phyloP scores from a whole-genome alignment of 495 filamentous ascomycete species.

The Neurospora sp. region DNA sequence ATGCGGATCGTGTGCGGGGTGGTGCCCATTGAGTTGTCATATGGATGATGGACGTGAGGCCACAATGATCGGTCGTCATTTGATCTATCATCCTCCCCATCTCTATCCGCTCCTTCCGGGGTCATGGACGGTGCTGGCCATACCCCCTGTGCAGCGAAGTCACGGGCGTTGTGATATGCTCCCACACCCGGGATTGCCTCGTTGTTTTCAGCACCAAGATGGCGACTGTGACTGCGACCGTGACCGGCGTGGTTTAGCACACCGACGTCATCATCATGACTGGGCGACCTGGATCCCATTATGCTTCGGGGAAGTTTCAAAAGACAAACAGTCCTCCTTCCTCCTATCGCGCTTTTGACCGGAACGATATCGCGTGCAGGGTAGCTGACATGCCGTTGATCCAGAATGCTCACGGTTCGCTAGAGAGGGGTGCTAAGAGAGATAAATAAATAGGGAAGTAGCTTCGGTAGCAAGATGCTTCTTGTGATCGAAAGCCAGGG shows the following conservation, averaged over 20 bases:
- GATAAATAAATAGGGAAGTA: not conserved
- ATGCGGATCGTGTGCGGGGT: not conserved
- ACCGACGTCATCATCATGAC: not conserved
- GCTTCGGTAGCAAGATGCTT: not conserved
- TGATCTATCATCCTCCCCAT: not conserved
- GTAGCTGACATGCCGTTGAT: not conserved
- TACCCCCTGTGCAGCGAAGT: not conserved
- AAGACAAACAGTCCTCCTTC: not conserved
- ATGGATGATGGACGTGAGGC: conserved; percentile 4
- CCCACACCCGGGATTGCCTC: not conserved
- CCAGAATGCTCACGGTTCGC: not conserved
- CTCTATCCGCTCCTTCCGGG: not conserved
- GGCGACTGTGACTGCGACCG: not conserved
- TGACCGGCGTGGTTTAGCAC: not conserved
- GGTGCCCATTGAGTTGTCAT: not conserved
- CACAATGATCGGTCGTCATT: not conserved
- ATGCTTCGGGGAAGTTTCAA: not conserved
- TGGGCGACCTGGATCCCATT: not conserved
- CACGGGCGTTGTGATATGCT: not conserved
- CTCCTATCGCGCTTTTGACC: not conserved
- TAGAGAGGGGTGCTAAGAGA: not conserved
- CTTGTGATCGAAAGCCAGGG: not conserved
- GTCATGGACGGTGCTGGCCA: not conserved
- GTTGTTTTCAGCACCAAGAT: not conserved
- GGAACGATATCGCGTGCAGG: not conserved